Evolutionary conservation across 2,329 filamentous ascomycete species (phyloP).

Genomic region (Ascochyta lentis): DNA sequence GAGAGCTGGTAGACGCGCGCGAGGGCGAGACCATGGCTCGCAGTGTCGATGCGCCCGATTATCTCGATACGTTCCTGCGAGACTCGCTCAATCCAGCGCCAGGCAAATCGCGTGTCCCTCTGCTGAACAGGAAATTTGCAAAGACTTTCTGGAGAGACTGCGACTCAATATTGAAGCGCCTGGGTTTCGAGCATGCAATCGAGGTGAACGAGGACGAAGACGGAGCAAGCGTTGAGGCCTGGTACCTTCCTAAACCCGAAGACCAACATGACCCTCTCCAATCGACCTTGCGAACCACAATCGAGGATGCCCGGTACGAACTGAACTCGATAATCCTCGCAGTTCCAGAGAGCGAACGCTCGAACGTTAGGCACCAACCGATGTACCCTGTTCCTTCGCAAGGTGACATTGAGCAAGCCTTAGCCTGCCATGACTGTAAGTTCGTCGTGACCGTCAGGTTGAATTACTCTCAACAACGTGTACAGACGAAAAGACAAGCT

Average conservation of each 20-base stretch:
- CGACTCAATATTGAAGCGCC: constrained; percentile 61
- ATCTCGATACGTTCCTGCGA: constrained; percentile 65
- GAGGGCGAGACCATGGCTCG: constrained; percentile 60
- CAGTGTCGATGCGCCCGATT: constrained; percentile 62
- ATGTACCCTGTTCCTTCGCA: constrained; percentile 46
- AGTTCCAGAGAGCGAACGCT: constrained; percentile 39
- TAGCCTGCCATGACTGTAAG: constrained; percentile 49
- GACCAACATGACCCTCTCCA: constrained; percentile 28
- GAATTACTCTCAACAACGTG: constrained; percentile 16
- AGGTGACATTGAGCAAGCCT: constrained; percentile 47
- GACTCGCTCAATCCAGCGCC: constrained; percentile 62
- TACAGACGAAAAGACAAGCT: constrained; percentile 35
- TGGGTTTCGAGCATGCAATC: constrained; percentile 60
- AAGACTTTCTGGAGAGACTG: constrained; percentile 69
- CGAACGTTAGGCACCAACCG: constrained; percentile 37
- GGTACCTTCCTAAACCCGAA: constrained; percentile 43
- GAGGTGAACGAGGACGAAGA: constrained; percentile 45
- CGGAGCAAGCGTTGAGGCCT: constrained; percentile 31
- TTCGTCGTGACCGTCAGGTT: not conserved
- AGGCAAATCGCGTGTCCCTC: constrained; percentile 62
- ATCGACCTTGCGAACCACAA: constrained; percentile 34
- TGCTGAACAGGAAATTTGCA: constrained; percentile 69
- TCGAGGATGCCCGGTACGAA: constrained; percentile 68
- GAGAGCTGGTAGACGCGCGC: constrained; percentile 60
- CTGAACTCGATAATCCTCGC: constrained; percentile 60